A percentile compares a stretch with the other conserved stretches of the same genome.
Conservation (phyloP, 129 eudicot genomes). For the Centrapalus pauciflorus region DNA sequence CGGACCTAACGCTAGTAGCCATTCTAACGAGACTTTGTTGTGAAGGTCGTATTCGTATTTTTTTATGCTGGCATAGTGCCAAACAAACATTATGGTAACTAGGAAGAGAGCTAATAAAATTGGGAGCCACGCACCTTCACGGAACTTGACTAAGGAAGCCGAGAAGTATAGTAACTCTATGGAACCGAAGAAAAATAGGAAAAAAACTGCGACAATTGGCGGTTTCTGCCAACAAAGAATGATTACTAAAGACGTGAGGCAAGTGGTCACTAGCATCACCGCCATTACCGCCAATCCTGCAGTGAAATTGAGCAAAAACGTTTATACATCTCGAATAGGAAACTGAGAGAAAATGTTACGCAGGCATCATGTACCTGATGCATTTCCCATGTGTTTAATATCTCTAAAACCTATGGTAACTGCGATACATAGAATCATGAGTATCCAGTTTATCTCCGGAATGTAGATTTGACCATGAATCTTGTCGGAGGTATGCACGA, state of each 20-base stretch:
- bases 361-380: conserved; percentile 63
- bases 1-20: conserved; percentile 95
- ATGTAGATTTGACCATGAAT: conserved; percentile 93
- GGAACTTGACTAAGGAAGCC: conserved; percentile 75
- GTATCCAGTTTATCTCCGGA: conserved; percentile 92
- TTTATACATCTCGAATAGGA: background rate
- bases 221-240: conserved; percentile 87
- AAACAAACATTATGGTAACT: conserved; percentile 74
- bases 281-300: conserved; percentile 94
- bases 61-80: conserved; percentile 78
- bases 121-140: conserved; percentile 93
- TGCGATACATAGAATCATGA: conserved; percentile 88
- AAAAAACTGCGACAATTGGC: conserved; percentile 57
- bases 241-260: conserved; percentile 81
- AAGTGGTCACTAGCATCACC: conserved; percentile 89
- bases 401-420: conserved; percentile 93
- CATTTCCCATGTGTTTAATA: conserved; percentile 90
- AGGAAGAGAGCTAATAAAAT: conserved; percentile 80
- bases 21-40: conserved; percentile 86
- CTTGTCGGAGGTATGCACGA: conserved; percentile 80
- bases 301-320: background rate
- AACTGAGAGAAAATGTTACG: background rate
- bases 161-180: conserved; percentile 83
- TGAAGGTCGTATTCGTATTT: conserved; percentile 89
- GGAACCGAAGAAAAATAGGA: conserved; percentile 77